Evolutionary conservation across 257 asterid species (phyloP), one percentile per base, ranked within the genome.

Genomic region (Solanum habrochaites): DNA sequence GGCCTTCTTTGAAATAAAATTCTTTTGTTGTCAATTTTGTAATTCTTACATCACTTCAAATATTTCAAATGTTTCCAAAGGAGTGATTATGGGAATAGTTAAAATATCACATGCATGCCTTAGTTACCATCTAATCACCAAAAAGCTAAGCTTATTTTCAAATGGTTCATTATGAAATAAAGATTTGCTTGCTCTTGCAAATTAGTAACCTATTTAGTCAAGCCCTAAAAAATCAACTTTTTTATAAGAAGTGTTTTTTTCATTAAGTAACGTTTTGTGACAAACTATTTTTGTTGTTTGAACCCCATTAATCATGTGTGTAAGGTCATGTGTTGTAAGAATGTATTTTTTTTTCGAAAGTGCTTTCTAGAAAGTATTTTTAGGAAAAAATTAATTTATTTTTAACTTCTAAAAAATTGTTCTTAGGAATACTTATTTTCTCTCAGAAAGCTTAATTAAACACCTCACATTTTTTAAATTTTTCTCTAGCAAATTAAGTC

Each of bases 121-220:
- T 83, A 88, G 73, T 78, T 86, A 47, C 87, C 81, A 85, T 62
- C 86, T 87, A 72, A 89, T 87, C 90, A 89, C 85, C 87, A 27
- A 84, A 89, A 89, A 87, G 82, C 49, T 85, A 39, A 31, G 78
- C 80, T 85, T 42, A 88, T 62, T 87, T 87, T 89, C 80, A 80
- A 66, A 81, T 77, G 60, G 37, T 14, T 70, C 89, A 74, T 89
- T 49, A 66, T 82, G 56, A 64, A 56, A 85, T 31, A 84, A 40
- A 64, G 64, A 40, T 66, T 83, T 37, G 15, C 13, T 42, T 78
- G 25, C 25, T 77, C 83, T 75, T 35, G 25, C 27, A 71, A 18
- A 71, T 71, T 58, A 20, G 25, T 8, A 71, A 16, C 32, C 25
- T 31, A 32, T 32, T 0, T 15, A 8, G 77, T 8, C 3, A 70